Evolutionary conservation across 164 flowering plant genomes (phyloP), one percentile per base, ranked within the genome.

Genomic region (Cinnamomum micranthum): DNA sequence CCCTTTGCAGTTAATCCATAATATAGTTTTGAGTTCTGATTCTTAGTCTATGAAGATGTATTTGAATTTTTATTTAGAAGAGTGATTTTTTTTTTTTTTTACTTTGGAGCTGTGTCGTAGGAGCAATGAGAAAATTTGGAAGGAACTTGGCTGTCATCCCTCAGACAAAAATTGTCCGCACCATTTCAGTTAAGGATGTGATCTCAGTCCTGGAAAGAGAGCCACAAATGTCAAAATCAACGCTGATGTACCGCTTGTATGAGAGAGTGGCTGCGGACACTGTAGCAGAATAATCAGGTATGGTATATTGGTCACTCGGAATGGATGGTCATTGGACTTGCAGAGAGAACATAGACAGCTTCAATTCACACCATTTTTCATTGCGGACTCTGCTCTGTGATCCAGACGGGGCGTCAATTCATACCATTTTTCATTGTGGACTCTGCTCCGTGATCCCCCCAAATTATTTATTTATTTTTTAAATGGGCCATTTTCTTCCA

Each of bases 131-230:
- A 76, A 87, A 82, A 80, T 73, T 76, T 9, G 95, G 91, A 23
- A 87, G 87, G 82, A 82, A 79, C 74, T 87, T 82, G 76, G 83
- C 25, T 24, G 41, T 28, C 9, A 35, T 71, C 58, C 78, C 84
- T n/a, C 89, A 82, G 52, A 63, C 82, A 13, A 82, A 77, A 76
- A 82, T 84, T 5, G 86, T 84, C 11, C 85, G 89, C 12, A 81
- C 65, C 51, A 86, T 95, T 47, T 77, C 91, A 11, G 81, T 92
- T 12, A 91, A 88, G 84, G 98, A 95, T 81, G 92, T 93, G 27
- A 88, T 93, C 76, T 88, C 91, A 2, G 90, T 82, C 22, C 80
- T 95, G 62, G 92, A 89, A 78, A 88, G 94, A 75, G 99, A 93
- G 78, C 91, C 95, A 47, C 95, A 89, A 75, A 92, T 90, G 95